Conservation (phyloP, 768 basidiomycete genomes). For the Termitomyces sp. region DNA sequence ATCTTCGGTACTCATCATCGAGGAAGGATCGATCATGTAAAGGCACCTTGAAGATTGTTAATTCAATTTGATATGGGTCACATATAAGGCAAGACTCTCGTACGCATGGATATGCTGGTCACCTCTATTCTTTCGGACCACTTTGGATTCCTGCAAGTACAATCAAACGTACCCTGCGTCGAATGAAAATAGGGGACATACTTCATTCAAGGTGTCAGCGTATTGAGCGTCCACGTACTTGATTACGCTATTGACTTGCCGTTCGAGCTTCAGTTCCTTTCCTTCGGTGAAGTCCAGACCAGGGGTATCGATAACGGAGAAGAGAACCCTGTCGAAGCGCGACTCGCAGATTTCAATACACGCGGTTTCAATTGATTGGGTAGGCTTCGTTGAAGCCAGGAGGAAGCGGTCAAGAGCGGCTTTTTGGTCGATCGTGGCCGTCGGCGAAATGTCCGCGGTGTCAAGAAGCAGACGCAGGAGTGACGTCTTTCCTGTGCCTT, state of each 20-base stretch:
- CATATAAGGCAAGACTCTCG: constrained; percentile 25
- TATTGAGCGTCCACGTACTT: constrained; percentile 80
- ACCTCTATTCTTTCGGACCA: constrained; percentile 80
- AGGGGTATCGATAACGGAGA: constrained; percentile 85
- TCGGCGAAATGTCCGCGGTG: constrained; percentile 79
- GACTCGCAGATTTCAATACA: constrained; percentile 84
- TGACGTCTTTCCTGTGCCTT: constrained; percentile 84
- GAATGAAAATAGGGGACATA: constrained; percentile 26
- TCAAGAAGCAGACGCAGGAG: constrained; percentile 77
- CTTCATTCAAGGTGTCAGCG: constrained; percentile 86
- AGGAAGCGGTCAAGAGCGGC: constrained; percentile 63
- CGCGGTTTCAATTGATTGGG: constrained; percentile 62
- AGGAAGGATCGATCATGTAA: constrained; percentile 79
- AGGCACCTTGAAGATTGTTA: constrained; percentile 55
- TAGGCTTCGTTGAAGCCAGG: constrained; percentile 55
- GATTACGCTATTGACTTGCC: constrained; percentile 70
- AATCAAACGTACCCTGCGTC: constrained; percentile 3
- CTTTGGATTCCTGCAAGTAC: constrained; percentile 73
- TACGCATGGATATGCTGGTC: constrained; percentile 90
- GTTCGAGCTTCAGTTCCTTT: constrained; percentile 73
- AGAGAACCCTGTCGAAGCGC: constrained; percentile 70
- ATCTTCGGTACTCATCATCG: constrained; percentile 55
- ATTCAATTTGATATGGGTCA: constrained; percentile 7
- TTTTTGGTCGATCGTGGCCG: constrained; percentile 72
- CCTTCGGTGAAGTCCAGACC: constrained; percentile 76